Evolutionary conservation across 2,329 filamentous ascomycete species (phyloP).

Genomic region (Curvularia sp.): DNA sequence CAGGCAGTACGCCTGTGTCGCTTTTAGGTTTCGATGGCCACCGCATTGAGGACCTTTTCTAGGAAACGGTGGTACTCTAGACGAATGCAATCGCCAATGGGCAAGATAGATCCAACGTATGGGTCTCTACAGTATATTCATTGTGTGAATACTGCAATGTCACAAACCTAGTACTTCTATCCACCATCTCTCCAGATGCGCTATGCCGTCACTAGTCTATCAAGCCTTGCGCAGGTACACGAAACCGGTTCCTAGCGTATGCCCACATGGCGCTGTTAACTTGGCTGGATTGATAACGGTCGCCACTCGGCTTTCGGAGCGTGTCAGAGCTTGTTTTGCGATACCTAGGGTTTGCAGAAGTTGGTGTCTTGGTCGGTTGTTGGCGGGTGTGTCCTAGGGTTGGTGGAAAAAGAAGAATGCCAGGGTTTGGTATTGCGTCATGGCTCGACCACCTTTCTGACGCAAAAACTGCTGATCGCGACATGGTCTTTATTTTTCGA

Average conservation of each 20-base stretch:
- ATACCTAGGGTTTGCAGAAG: background rate
- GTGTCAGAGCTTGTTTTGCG: conserved; percentile 1
- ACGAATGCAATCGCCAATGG: background rate
- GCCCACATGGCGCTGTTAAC: background rate
- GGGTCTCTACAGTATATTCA: background rate
- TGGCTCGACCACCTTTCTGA: background rate
- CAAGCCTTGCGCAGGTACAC: conserved; percentile 5
- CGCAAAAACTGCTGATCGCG: background rate
- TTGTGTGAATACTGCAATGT: background rate
- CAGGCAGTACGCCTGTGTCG: background rate
- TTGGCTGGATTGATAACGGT: conserved; percentile 1
- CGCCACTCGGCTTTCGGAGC: background rate
- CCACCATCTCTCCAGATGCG: background rate
- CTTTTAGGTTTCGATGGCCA: background rate
- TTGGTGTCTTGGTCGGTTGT: conserved; percentile 1
- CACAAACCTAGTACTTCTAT: background rate
- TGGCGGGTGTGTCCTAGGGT: background rate
- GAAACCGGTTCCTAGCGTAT: conserved; percentile 9
- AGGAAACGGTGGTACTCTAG: background rate
- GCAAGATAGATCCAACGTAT: background rate
- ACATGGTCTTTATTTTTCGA: background rate
- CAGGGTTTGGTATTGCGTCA: conserved; percentile 10
- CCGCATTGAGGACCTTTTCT: background rate
- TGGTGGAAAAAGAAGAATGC: background rate
- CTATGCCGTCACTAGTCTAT: conserved; percentile 7